Conservation (phyloP, 2,329 filamentous ascomycete species). For the Colletotrichum spaethianum region DNA sequence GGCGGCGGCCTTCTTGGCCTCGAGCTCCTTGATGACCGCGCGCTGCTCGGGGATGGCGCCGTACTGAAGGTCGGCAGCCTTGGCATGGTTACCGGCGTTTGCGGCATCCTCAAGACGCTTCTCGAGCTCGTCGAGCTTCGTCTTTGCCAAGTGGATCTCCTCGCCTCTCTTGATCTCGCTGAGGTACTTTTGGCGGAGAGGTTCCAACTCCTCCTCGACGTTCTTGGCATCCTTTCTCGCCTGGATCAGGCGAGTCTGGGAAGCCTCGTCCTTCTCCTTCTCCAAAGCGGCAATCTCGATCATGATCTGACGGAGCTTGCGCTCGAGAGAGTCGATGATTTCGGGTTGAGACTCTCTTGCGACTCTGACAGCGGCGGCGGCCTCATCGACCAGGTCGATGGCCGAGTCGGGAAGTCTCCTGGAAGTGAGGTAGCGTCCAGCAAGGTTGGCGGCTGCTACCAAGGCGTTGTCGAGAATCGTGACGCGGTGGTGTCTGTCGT, state of each 20-base stretch:
- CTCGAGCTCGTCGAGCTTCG: conserved; percentile 92
- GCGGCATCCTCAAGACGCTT: conserved; percentile 96
- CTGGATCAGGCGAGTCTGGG: conserved; percentile 83
- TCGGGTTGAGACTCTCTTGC: conserved; percentile 97
- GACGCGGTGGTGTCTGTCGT: conserved; percentile 98
- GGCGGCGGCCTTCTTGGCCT: conserved; percentile 82
- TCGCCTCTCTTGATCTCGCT: conserved; percentile 92
- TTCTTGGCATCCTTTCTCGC: conserved; percentile 94
- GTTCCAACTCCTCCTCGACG: conserved; percentile 91
- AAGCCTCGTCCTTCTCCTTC: conserved; percentile 95
- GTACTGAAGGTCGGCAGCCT: conserved; percentile 95
- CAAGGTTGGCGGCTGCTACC: conserved; percentile 90
- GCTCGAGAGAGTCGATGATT: conserved; percentile 93
- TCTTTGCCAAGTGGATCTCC: conserved; percentile 93
- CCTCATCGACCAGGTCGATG: conserved; percentile 96
- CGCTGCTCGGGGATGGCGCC: conserved; percentile 97
- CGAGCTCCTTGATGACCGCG: conserved; percentile 82
- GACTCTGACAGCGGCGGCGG: conserved; percentile 95
- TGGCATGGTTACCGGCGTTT: conserved; percentile 85
- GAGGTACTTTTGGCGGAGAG: conserved; percentile 95
- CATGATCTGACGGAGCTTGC: conserved; percentile 89
- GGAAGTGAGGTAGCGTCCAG: conserved; percentile 92
- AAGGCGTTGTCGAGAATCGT: conserved; percentile 96
- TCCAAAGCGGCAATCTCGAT: conserved; percentile 97
- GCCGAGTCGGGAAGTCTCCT: conserved; percentile 95